phyloP scores from a whole-genome alignment of 305 asterid genomes.

The Rubia peregrina region DNA sequence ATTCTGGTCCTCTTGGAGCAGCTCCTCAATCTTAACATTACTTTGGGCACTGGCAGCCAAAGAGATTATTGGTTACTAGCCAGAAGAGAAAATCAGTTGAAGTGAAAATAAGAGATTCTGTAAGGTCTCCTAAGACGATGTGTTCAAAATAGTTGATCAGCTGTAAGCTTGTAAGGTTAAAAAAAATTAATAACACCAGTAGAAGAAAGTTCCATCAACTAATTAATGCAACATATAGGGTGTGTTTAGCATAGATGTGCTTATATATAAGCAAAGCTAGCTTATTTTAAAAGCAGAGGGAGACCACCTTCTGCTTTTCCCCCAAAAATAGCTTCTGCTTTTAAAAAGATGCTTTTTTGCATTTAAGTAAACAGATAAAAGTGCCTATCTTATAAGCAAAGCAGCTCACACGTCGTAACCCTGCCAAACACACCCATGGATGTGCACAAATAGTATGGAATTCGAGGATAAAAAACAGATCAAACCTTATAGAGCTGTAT shows the following conservation, averaged over 20 bases:
- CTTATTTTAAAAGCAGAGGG: too few species aligned
- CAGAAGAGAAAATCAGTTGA: conserved; percentile 10
- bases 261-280: too few species aligned
- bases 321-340: too few species aligned
- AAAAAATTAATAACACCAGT: background rate
- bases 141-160: background rate
- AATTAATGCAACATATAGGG: too few species aligned
- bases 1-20: conserved; percentile 93
- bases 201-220: too few species aligned
- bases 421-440: too few species aligned
- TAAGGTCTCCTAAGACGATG: background rate
- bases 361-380: too few species aligned
- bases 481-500: conserved; percentile 83
- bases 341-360: too few species aligned
- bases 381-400: too few species aligned
- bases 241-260: too few species aligned
- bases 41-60: conserved; percentile 58
- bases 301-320: too few species aligned
- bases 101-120: background rate
- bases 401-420: too few species aligned
- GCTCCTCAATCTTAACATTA: conserved; percentile 85
- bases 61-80: background rate
- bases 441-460: background rate
- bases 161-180: background rate
- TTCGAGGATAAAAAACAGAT: background rate